phyloP scores from a whole-genome alignment of 2,329 filamentous ascomycete species.

The Fusarium humuli region DNA sequence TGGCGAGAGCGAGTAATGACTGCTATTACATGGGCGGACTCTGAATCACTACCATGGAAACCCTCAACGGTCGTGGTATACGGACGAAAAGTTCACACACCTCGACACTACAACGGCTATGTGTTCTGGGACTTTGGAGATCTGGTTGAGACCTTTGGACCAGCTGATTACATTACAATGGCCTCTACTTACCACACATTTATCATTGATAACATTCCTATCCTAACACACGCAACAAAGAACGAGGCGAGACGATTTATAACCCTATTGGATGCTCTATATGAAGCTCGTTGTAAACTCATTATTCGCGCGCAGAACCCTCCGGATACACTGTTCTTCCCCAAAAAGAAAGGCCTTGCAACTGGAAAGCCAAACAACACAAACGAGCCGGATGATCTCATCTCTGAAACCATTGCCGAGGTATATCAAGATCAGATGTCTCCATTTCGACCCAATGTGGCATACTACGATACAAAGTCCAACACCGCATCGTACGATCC shows the following conservation, averaged over 20 bases:
- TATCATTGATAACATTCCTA: slow-evolving; percentile 76
- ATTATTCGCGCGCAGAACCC: slow-evolving; percentile 74
- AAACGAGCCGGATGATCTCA: slow-evolving; percentile 52
- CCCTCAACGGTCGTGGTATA: slow-evolving; percentile 65
- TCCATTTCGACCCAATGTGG: slow-evolving; percentile 83
- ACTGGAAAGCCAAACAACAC: slow-evolving; percentile 9
- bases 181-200: slow-evolving; percentile 84
- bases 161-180: slow-evolving; percentile 85
- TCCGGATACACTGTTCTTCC: slow-evolving; percentile 83
- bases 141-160: slow-evolving; percentile 76
- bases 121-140: slow-evolving; percentile 75
- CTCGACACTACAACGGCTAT: slow-evolving; percentile 66
- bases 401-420: slow-evolving; percentile 65
- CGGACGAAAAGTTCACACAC: slow-evolving; percentile 71
- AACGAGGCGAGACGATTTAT: slow-evolving; percentile 86
- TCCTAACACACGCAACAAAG: slow-evolving; percentile 75
- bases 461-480: slow-evolving; percentile 67
- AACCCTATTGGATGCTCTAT: slow-evolving; percentile 81
- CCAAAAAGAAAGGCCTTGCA: slow-evolving; percentile 59
- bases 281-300: slow-evolving; percentile 84
- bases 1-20: slow-evolving; percentile 45
- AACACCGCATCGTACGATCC: slow-evolving; percentile 63
- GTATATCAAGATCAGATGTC: slow-evolving; percentile 82
- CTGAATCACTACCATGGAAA: slow-evolving; percentile 54
- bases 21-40: slow-evolving; percentile 40